Evolutionary conservation across 2,329 filamentous ascomycete species (phyloP), one percentile per base, ranked within the genome.

Genomic region (Anthostomella pinea): DNA sequence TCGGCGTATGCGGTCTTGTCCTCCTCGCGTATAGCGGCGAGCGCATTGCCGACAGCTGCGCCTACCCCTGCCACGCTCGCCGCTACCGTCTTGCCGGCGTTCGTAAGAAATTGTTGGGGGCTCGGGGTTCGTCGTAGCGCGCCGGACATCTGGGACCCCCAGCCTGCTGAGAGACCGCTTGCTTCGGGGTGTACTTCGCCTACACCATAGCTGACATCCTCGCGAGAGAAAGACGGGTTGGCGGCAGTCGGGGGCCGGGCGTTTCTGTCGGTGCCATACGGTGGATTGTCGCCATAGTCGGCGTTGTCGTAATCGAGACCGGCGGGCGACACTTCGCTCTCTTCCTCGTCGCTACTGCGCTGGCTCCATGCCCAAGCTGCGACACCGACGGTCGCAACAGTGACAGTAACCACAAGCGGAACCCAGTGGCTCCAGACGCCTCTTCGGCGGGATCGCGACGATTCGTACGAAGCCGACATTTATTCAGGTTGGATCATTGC

Each of bases 311-410:
- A 75, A 51, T 77, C 72, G 40, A 72, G 62, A 43, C 51, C 55
- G 37, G 70, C 70, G 37, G 71, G 70, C 52, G 69, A 67, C 36
- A 70, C 67, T 35, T 80, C 76, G 45, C 74, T 71, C 45, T 81
- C 73, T 39, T 78, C 74, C 35, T 81, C 76, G 18, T 89, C 83
- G 35, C 86, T 83, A 56, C 75, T 79, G 55, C 87, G 83, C 67
- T 95, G 89, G 62, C 85, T 94, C 89, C 89, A 95, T 43, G 90
- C 80, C 91, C 91, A 97, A 39, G 88, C 88, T 34, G 83, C 90
- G 30, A 95, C 68, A 21, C 90, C 89, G 37, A 86, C 82, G 15
- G 90, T 88, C 43, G 91, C 91, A 51, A 94, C 80, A 30, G 88
- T 90, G 40, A 95, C 81, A 32, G 90, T 96, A 48, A 95, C 66